Evolutionary conservation across 306 rosid species (phyloP), one percentile per base, ranked within the genome.

Genomic region (Begonia masoniana): DNA sequence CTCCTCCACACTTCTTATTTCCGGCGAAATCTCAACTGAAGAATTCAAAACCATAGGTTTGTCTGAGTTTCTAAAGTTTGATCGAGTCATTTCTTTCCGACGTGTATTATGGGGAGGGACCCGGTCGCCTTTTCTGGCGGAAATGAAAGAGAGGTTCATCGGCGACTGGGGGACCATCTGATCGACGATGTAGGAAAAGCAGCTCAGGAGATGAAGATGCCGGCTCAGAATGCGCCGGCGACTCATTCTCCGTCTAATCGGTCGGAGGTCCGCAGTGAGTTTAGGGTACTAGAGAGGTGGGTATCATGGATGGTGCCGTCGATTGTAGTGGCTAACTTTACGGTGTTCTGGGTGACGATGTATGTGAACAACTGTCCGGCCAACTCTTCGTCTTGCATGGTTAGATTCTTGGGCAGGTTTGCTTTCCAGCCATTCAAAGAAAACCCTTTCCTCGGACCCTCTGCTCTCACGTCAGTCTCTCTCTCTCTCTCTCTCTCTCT

Each of bases 381-480:
- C 13, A 62, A 62, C 58, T 62, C 66, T 14, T 42, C 52, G 21
- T 52, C 59, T 24, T 62, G 66, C 53, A 13, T 62, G 9, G 66
- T 52, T 15, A 14, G 46, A 12, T 62, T 62, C 24, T 43, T 62
- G 66, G 66, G 66, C 15, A 15, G 66, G 16, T 62, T 62, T 48
- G 52, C 66, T 19, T 62, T 62, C 35, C 66, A 62, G 36, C 66
- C 66, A 3, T 41, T 62, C 35, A 62, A 62, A 62, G 59, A 62
- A 35, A 53, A 53, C 47, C 59, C 59, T 36, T 52, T 62, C 41
- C 52, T 62, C 15, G 66, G 66, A 16, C 66, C 66, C 35, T 62
- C 66, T 53, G 14, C 59, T 12, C 15, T 51, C 41, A 62, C 66
- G 66, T 62, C 41, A 62, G 66, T 26, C 31, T 45, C 59, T 31